Evolutionary conservation across 371 early-diverging fungal genomes (phyloP).

Genomic region (Syncephalastrum monosporum): DNA sequence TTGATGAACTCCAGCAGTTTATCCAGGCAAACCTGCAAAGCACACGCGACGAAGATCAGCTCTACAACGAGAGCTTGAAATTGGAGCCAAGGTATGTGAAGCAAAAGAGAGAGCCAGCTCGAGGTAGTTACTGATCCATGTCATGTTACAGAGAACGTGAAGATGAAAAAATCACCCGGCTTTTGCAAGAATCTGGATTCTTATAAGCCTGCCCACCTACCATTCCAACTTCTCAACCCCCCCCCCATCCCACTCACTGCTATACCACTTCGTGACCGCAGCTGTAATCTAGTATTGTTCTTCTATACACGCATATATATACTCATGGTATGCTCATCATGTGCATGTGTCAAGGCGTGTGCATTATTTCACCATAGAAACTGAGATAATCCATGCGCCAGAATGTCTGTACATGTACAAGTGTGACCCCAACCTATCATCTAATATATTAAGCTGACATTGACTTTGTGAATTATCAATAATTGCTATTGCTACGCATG

Average conservation of each 20-base stretch:
- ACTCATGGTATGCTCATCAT: too few relatives aligned
- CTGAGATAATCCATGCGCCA: too few relatives aligned
- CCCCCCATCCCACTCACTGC: constrained; percentile 1
- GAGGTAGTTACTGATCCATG: neutral
- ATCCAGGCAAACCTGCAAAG: constrained; percentile 55
- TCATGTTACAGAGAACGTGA: constrained; percentile 67
- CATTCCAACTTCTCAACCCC: neutral
- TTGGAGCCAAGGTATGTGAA: constrained; percentile 74
- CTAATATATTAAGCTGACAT: too few relatives aligned
- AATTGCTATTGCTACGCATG: too few relatives aligned
- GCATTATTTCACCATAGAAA: too few relatives aligned
- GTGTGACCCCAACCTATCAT: too few relatives aligned
- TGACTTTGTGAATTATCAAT: too few relatives aligned
- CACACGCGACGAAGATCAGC: constrained; percentile 49
- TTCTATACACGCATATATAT: too few relatives aligned
- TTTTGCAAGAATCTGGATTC: constrained; percentile 87
- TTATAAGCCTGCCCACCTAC: constrained; percentile 44
- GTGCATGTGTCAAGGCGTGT: too few relatives aligned
- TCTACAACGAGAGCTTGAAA: constrained; percentile 78
- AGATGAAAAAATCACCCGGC: constrained; percentile 85
- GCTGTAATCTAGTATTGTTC: too few relatives aligned
- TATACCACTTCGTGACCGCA: neutral
- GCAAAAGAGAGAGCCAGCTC: neutral
- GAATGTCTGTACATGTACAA: too few relatives aligned
- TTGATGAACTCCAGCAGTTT: constrained; percentile 84